Base-by-base conservation (phyloP, 1,139 yeast species). In the Geotrichum candidum region DNA sequence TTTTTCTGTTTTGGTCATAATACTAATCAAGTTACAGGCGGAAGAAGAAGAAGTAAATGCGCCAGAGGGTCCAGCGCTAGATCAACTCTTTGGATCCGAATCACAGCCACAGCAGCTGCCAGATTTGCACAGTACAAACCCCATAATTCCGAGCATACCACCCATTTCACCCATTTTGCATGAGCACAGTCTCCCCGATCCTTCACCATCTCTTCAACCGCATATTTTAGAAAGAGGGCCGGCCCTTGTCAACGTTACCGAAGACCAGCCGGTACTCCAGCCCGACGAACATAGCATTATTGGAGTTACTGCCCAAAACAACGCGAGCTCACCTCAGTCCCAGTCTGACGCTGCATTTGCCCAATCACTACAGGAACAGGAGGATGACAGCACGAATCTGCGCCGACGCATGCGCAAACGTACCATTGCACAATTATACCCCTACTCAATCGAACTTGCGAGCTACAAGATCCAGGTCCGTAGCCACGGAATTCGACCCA, bases 361-460 rank as follows among this genome's bases (percentile, higher is more conserved):
- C n/a, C 48, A 41, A 7, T 23, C 7, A 15, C 10, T 41, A n/a
- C 48, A 41, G 22, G 48, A n/a, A 6, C 48, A 41, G 48, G 48
- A 41, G 18, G 5, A 9, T 7, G 57, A 27, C 35, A 33, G n/a
- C 54, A 53, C 4, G 48, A 59, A 51, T 10, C 35, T 15, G 50
- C 50, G 31, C 15, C 54, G 62, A 3, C 29, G 53, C 27, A 51
- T 61, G 58, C 57, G 63, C 6, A 57, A 57, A 33, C 52, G 63
- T n/a, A 61, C 63, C 4, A 45, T 48, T 23, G 58, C 61, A 3
- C 63, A 61, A 48, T 51, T 61, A 10, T 55, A 57, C 41, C 63
- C 63, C 13, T 61, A 61, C 46, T 54, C 63, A 6, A 57, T 31
- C n/a, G 63, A 61, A 29, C 35, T 57, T 41, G 60, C 60, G 9